Evolutionary conservation across 2,329 filamentous ascomycete species (phyloP).

Genomic region (Cordyceps farinosa): DNA sequence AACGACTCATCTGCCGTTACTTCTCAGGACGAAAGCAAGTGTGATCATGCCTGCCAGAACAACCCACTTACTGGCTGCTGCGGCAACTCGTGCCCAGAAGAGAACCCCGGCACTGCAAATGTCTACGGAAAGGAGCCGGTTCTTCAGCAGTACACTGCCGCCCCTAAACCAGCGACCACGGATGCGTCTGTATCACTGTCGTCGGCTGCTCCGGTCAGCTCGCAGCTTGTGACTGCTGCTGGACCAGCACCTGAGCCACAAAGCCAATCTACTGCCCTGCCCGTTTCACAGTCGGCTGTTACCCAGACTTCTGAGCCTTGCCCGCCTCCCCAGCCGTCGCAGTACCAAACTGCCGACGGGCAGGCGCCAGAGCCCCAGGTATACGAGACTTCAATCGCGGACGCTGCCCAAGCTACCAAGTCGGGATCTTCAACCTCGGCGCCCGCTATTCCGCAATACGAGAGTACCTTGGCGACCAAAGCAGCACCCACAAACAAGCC

Average conservation of each 20-base stretch:
- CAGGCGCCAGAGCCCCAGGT: constrained; percentile 20
- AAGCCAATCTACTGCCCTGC: not conserved
- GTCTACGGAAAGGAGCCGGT: constrained; percentile 26
- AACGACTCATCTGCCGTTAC: constrained; percentile 30
- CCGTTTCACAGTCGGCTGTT: constrained; percentile 8
- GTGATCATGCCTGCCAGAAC: constrained; percentile 31
- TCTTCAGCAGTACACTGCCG: constrained; percentile 17
- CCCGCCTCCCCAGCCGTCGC: not conserved
- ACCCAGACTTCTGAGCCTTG: constrained; percentile 8
- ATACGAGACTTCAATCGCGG: constrained; percentile 19
- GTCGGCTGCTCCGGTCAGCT: constrained; percentile 8
- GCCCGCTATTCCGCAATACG: constrained; percentile 21
- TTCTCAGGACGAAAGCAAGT: constrained; percentile 28
- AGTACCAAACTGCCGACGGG: constrained; percentile 15
- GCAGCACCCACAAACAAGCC: constrained; percentile 22
- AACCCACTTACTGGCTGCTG: constrained; percentile 31
- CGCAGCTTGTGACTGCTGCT: constrained; percentile 10
- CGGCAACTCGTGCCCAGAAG: constrained; percentile 30
- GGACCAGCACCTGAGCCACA: constrained; percentile 11
- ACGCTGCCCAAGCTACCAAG: constrained; percentile 16
- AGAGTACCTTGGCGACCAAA: constrained; percentile 25
- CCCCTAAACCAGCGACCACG: constrained; percentile 9
- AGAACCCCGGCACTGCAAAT: constrained; percentile 29
- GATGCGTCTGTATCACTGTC: constrained; percentile 14
- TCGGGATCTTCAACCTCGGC: constrained; percentile 5